Evolutionary conservation across 257 asterid genomes (phyloP), one percentile per base, ranked within the genome.

Genomic region (Nicotiana otophora): DNA sequence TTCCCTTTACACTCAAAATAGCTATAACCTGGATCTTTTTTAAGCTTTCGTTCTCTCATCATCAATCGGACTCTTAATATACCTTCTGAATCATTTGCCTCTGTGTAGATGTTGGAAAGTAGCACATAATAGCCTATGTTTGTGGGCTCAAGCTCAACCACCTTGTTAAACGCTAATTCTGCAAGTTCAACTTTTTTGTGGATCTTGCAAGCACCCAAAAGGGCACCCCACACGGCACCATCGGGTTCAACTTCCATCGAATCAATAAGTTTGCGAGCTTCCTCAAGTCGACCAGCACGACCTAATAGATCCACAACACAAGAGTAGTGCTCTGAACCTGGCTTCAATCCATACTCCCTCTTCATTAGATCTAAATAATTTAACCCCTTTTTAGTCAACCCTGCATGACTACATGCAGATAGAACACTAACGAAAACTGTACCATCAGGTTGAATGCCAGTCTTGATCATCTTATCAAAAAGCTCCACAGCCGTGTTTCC

Each of bases 211-310:
- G 95, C 98, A 82, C 98, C 97, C 82, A 96, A 78, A 70, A 96
- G 93, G 85, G 98, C 98, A 15, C 98, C 99, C 99, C 99, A 96
- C 8, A 94, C 93, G 20, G 98, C 92, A n/a, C 98, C 98, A 87
- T 96, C 98, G 0, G 98, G 97, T 82, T 87, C 81, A 66, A 85
- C 78, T 19, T 91, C 90, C 98, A 96, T 94, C 1, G 87, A 82
- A 39, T 87, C 88, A 33, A 94, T 96, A 61, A 93, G 89, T 34
- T 86, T 82, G 1, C 31, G 30, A 14, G 98, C 99, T 72, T 96
- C 95, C 20, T 86, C 76, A 42, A 96, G 82, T 34, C 90, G 88
- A 78, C 99, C 99, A 4, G 94, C 97, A 69, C 99, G 89, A 48
- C 98, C 98, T 78, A 93, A 84, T 84, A 94, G 95, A 86, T 96